Evolutionary conservation across 2,329 filamentous ascomycete genomes (phyloP), one percentile per base, ranked within the genome.

Genomic region (Elsinoe australis): DNA sequence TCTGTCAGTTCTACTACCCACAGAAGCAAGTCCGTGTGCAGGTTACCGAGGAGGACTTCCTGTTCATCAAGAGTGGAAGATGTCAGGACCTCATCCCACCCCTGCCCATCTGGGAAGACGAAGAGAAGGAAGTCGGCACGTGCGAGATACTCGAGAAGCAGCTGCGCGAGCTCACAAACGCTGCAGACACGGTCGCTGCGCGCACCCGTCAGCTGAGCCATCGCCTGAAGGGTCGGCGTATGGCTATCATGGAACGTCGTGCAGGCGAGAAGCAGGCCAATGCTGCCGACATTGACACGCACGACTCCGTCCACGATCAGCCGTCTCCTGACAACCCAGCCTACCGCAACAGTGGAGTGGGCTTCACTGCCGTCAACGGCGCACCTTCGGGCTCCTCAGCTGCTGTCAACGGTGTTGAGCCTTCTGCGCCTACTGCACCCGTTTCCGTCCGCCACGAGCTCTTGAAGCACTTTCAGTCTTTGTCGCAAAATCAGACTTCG

Each of bases 1-100:
- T 83, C 47, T 94, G 87, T 61, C 85, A 87, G 53, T 92, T 94
- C 64, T 80, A 82, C 59, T 65, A 64, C 41, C 61, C 63, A 22
- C 81, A 87, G 54, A 88, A 88, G 60, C 85, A 88, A 52, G 76
- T 82, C 55, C 78, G 85, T 39, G 83, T 94, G 6, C 86, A 94
- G 67, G 90, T 95, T 52, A 81, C 80, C 14, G 87, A 94, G 63
- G 87, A 94, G 62, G 87, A 95, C 61, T 94, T 83, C 73, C 76
- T 88, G 33, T 70, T 94, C 55, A 89, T 94, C 55, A 80, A 81
- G 48, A 89, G 85, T 31, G 87, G 87, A 21, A 85, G 86, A 55
- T 78, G 89, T 8, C 85, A 94, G 64, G 82, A 87, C 60, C 78
- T 88, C 65, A 87, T 88, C 14, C 83, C 87, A 2, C 82, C 83